Evolutionary conservation across 2,329 filamentous ascomycete genomes (phyloP).

Genomic region (Penicillium capsulatum): DNA sequence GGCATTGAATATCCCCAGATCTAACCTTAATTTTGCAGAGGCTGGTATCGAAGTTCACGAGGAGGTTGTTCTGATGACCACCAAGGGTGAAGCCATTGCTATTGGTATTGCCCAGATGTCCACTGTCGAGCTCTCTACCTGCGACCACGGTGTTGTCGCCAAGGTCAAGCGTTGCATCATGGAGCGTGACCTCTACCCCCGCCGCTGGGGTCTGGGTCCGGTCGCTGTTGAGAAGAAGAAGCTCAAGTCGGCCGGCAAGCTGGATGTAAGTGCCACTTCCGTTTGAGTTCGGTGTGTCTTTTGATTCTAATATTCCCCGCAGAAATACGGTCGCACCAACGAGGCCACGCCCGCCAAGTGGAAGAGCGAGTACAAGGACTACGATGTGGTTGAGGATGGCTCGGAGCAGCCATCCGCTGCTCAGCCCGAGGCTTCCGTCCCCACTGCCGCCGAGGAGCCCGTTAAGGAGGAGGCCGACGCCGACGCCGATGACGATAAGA

Average conservation of each 20-base stretch:
- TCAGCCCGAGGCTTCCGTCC: constrained; percentile 27
- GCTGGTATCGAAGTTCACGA: constrained; percentile 88
- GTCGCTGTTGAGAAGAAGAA: constrained; percentile 98
- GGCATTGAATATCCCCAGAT: not conserved
- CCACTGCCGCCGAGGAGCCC: constrained; percentile 19
- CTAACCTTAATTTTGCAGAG: constrained; percentile 52
- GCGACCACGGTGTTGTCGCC: constrained; percentile 94
- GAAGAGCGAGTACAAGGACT: constrained; percentile 91
- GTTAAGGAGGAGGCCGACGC: constrained; percentile 1
- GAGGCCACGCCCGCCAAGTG: constrained; percentile 91
- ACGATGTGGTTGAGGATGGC: constrained; percentile 51
- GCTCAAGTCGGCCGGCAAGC: constrained; percentile 95
- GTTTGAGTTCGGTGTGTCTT: not conserved
- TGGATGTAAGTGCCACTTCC: constrained; percentile 55
- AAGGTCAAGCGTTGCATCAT: constrained; percentile 99
- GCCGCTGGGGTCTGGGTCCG: constrained; percentile 92
- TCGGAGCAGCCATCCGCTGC: constrained; percentile 43
- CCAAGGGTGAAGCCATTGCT: constrained; percentile 97
- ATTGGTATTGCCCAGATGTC: constrained; percentile 97
- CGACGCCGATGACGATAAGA: constrained; percentile 18
- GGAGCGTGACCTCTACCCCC: constrained; percentile 96
- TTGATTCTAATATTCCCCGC: not conserved
- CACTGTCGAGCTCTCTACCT: constrained; percentile 91
- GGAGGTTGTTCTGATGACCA: constrained; percentile 96
- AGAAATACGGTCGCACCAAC: constrained; percentile 86